A percentile compares a stretch with the other conserved stretches of the same genome.
These are phyloP conservation scores for Colletotrichum orchidophilum DNA, from an alignment of 2,329 filamentous ascomycete genomes.

Conservation along the genomic window DNA sequence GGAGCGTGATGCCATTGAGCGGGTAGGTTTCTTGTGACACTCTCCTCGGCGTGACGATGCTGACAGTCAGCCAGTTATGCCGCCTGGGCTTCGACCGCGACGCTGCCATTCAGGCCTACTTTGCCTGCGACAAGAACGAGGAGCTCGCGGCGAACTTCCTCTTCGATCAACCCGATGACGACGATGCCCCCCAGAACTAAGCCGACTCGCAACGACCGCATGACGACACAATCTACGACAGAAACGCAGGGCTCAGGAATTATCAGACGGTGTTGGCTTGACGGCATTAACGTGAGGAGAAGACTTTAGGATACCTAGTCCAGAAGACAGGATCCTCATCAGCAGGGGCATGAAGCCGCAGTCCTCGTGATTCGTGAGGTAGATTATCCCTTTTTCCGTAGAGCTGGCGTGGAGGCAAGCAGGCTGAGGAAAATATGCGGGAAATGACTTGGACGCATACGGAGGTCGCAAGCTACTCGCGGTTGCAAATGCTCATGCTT, in stretches of 20 bases:
- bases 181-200: conserved; percentile 64
- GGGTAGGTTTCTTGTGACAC: conserved; percentile 65
- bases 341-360: not conserved
- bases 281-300: conserved; percentile 1
- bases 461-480: conserved; percentile 10
- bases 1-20: conserved; percentile 95
- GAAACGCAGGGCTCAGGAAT: conserved; percentile 30
- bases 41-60: conserved; percentile 14
- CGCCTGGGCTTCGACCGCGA: conserved; percentile 93
- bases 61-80: conserved; percentile 70
- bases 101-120: conserved; percentile 96
- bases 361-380: conserved; percentile 6
- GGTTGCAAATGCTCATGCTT: conserved; percentile 21
- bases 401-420: conserved; percentile 10
- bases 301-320: conserved; percentile 11
- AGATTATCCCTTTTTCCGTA: conserved; percentile 6
- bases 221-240: conserved; percentile 31
- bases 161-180: conserved; percentile 95
- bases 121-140: conserved; percentile 99
- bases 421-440: conserved; percentile 11
- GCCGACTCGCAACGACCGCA: conserved; percentile 29
- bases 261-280: conserved; percentile 27
- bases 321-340: not conserved
- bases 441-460: conserved; percentile 4
- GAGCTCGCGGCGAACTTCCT: conserved; percentile 98